phyloP scores from a whole-genome alignment of 2,329 filamentous ascomycete species.

The Beauveria pseudobassiana region DNA sequence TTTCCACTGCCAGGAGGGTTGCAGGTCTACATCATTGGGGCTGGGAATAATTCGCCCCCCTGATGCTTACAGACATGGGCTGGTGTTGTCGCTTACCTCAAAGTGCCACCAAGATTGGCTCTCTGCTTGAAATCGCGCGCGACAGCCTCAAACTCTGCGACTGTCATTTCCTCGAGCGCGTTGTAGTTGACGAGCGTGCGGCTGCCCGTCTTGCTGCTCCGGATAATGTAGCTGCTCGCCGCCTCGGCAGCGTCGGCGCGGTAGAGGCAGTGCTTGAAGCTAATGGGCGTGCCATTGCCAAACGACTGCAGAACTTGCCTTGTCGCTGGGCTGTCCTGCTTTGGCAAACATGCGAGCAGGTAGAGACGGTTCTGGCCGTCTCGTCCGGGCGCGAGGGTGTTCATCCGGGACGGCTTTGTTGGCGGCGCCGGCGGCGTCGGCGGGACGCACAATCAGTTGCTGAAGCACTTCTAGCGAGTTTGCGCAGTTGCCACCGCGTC shows the following conservation, averaged over 20 bases:
- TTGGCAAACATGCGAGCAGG: conserved; percentile 48
- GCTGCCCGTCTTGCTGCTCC: conserved; percentile 49
- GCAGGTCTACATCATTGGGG: neutral
- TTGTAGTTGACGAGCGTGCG: conserved; percentile 67
- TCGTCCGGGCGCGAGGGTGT: neutral
- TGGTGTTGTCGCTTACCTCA: conserved; percentile 41
- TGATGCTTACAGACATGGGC: neutral
- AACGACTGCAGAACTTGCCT: conserved; percentile 48
- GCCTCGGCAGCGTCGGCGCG: conserved; percentile 46
- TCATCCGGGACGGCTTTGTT: conserved; percentile 13
- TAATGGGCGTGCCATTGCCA: conserved; percentile 31
- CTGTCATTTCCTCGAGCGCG: conserved; percentile 59
- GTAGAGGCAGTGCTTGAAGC: conserved; percentile 51
- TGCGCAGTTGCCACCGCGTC: conserved; percentile 65
- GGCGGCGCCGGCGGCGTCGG: neutral
- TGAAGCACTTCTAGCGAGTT: conserved; percentile 65
- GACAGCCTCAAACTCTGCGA: conserved; percentile 47
- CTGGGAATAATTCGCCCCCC: neutral
- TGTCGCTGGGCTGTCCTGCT: conserved; percentile 40
- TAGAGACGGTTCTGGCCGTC: conserved; percentile 25
- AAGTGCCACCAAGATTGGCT: conserved; percentile 61
- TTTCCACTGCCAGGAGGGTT: too few species aligned
- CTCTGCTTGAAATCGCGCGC: conserved; percentile 29
- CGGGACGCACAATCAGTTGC: conserved; percentile 41
- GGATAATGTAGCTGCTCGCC: conserved; percentile 63